phyloP scores from a whole-genome alignment of 2,329 filamentous ascomycete species.

The Nothophoma quercina region DNA sequence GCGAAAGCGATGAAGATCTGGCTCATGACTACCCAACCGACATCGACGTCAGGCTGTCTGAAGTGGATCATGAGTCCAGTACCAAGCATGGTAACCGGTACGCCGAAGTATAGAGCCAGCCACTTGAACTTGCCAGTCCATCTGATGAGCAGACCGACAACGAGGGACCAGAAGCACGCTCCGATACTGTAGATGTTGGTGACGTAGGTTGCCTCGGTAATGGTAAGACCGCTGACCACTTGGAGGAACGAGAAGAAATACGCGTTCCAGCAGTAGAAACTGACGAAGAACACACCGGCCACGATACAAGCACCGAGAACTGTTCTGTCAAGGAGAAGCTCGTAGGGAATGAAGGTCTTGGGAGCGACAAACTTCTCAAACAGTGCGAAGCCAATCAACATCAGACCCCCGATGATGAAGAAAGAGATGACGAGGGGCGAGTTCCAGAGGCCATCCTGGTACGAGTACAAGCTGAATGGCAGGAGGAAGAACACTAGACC shows the following conservation, averaged over 20 bases:
- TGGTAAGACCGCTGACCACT: conserved; percentile 45
- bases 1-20: conserved; percentile 43
- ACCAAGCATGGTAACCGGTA: conserved; percentile 39
- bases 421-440: conserved; percentile 49
- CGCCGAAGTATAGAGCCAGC: conserved; percentile 31
- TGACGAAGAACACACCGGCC: conserved; percentile 45
- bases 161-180: conserved; percentile 31
- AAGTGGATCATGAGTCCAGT: conserved; percentile 45
- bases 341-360: conserved; percentile 53
- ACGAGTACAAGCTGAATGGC: conserved; percentile 65
- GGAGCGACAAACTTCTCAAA: conserved; percentile 52
- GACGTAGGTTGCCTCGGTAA: conserved; percentile 46
- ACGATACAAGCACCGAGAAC: conserved; percentile 61
- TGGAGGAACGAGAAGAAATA: conserved; percentile 53
- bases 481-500: conserved; percentile 73
- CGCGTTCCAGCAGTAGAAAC: conserved; percentile 46
- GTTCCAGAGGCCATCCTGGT: conserved; percentile 41
- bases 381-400: conserved; percentile 47
- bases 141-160: conserved; percentile 33
- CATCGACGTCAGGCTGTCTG: conserved; percentile 31
- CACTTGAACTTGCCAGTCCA: conserved; percentile 35
- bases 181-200: conserved; percentile 46
- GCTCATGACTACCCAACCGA: conserved; percentile 48
- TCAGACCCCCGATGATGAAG: conserved; percentile 46
- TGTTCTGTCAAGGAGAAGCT: conserved; percentile 58